Base-by-base conservation (phyloP, 2,329 filamentous ascomycete genomes). In the Aspergillus brunneoviolaceus region DNA sequence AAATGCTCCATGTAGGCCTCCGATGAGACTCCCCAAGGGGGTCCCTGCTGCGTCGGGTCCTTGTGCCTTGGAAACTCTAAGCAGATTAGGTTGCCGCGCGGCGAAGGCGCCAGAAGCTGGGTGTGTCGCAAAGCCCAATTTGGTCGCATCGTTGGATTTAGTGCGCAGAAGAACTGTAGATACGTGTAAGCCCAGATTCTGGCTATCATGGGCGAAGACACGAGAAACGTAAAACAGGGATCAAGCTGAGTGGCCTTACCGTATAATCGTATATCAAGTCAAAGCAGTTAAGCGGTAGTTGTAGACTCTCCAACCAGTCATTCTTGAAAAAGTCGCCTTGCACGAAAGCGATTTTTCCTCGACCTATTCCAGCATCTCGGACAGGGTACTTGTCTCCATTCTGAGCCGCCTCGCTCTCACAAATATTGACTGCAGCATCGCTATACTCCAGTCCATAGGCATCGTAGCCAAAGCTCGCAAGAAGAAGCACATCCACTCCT, bases 31-130 rank as follows among this genome's bases (percentile, higher is more conserved):
- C 87, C 86, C 82, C 85, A 93, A 1, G 92, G 91, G 12, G 92
- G 91, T 0, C 92, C 91, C 10, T 82, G 82, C 10, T 83, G 80
- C 11, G 80, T 80, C 10, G 88, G 82, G 48, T 85, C 81, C 73
- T 93, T 95, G 62, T 85, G 83, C 1, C 88, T 86, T 10, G 92
- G 92, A 72, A 89, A 96, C 72, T 96, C 91, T 62, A 96, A 82
- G 75, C 86, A 88, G 52, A 88, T 79, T 57, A 88, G 77, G 52
- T 79, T 76, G 5, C 85, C 85, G 2, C 61, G 62, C 3, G 73
- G 74, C 1, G 76, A 73, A 14, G 80, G 75, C 14, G 81, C 75
- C 11, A 88, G 79, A 7, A 88, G 77, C 57, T 82, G 75, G 4
- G 78, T 79, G 71, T 85, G 83, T 21, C 84, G 80, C 16, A 78